Evolutionary conservation across 805 yeast species (phyloP), one percentile per base, ranked within the genome.

Genomic region (Candida maltosa): DNA sequence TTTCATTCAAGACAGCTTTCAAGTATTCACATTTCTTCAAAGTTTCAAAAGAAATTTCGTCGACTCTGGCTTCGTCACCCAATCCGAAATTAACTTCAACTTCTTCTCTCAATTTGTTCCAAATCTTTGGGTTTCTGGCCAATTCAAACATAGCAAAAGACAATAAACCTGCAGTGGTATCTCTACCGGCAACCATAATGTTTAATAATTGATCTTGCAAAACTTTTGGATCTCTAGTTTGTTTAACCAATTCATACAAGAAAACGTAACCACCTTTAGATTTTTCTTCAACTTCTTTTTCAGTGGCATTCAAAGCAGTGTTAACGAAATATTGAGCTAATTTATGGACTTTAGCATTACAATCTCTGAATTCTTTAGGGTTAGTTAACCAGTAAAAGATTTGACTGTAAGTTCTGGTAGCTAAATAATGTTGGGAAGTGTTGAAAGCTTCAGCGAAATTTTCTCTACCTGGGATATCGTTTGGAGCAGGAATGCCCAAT

Each of bases 201-300:
- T 65, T 65, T 47, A 65, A 58, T 42, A 62, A 54, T 44, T 65
- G 70, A 44, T 65, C 70, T 40, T 56, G 58, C 35, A 65, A 58
- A 3, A 59, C 56, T 42, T 53, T 48, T 7, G 63, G 61, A 41
- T 65, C 49, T 42, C 58, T 56, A 6, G 70, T 65, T 34, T 58
- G 57, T 45, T 65, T 65, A 26, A 52, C 67, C 46, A 64, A 60
- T 41, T 64, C 70, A 40, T 63, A 64, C 44, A 64, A 58, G 47
- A 63, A 64, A 8, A 59, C 48, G 41, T 64, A 65, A 6, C 69
- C 64, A 31, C 48, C 54, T 31, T 47, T 45, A 6, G 59, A 50
- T 17, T 42, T 35, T 32, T 56, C 42, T 26, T 54, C 65, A 22
- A 59, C 41, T 32, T 58, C 64, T 14, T 53, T 53, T 9, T 47